These are phyloP conservation scores for Xylaria sp. DNA, from an alignment of 2,329 filamentous ascomycete species.

Conservation along the genomic window DNA sequence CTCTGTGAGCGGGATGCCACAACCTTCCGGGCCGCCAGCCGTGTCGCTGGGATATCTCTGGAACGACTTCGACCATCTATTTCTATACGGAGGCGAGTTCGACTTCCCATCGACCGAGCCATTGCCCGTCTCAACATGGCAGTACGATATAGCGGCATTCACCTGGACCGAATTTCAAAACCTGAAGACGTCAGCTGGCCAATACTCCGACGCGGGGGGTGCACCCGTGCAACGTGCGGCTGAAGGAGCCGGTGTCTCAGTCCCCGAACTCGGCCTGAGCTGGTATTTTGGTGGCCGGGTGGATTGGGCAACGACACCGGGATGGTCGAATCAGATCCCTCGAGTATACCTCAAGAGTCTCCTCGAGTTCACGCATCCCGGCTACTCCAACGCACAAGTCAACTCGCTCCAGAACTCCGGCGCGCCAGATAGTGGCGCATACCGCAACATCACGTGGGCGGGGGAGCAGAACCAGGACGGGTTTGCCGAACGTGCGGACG, in stretches of 20 bases:
- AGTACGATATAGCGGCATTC: slow-evolving; percentile 70
- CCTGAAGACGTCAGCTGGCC: slow-evolving; percentile 71
- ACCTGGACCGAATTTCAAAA: slow-evolving; percentile 72
- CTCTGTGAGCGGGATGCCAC: slow-evolving; percentile 69
- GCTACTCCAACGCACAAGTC: slow-evolving; percentile 72
- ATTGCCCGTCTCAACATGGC: slow-evolving; percentile 72
- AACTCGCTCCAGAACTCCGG: slow-evolving; percentile 63
- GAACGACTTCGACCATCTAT: slow-evolving; percentile 76
- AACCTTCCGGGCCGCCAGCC: slow-evolving; percentile 75
- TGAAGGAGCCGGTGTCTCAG: slow-evolving; percentile 77
- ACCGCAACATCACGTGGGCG: slow-evolving; percentile 79
- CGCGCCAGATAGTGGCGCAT: slow-evolving; percentile 71
- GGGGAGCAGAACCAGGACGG: slow-evolving; percentile 73
- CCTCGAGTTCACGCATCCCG: slow-evolving; percentile 80
- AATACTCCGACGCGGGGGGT: slow-evolving; percentile 67
- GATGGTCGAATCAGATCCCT: slow-evolving; percentile 73
- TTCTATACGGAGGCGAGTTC: slow-evolving; percentile 79
- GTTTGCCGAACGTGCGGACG: slow-evolving; percentile 80
- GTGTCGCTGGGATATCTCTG: slow-evolving; percentile 81
- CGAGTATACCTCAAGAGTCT: slow-evolving; percentile 79
- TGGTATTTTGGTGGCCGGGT: slow-evolving; percentile 85
- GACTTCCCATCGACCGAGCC: slow-evolving; percentile 71
- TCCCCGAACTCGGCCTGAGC: slow-evolving; percentile 75
- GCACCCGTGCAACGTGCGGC: slow-evolving; percentile 74
- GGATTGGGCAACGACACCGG: slow-evolving; percentile 67